Evolutionary conservation across 306 rosid species (phyloP), one percentile per base, ranked within the genome.

Genomic region (Calophaca sinica): DNA sequence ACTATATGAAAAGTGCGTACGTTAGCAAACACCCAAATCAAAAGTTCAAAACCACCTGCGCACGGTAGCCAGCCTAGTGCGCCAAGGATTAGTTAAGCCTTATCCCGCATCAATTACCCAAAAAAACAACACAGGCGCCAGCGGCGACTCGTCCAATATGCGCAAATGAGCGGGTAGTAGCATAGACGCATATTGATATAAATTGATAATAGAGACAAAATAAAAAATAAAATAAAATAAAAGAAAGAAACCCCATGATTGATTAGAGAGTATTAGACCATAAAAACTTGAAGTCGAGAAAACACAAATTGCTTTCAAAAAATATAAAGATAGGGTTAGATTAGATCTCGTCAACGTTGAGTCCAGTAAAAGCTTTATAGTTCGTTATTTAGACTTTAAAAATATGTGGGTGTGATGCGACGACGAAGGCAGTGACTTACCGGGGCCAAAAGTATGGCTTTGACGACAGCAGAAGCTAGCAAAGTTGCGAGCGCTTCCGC

Each of bases 401-500:
- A 59, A 11, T 8, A 57, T 10, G 0, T n/a, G 44, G 2, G 36
- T 20, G 14, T 61, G 68, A 62, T 14, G 38, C 7, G 3, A 28
- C 12, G 42, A 39, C 0, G 59, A 48, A 53, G 63, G 7, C 4
- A 71, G 53, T 1, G 5, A 81, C 87, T 85, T 81, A 90, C 97
- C 86, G 82, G 81, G 64, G 74, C 87, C 81, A 85, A 68, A 38
- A 85, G 89, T 29, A 85, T 85, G 82, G 82, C 69, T 77, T 84
- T 87, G 80, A 92, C 73, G 75, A 92, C 78, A 79, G 91, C 84
- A 60, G 96, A 85, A 68, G 84, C 74, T n/a, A 92, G 72, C 81
- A 88, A 65, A 75, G 90, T 83, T 5, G 79, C 81, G 15, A 90
- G 62, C 7, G 83, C 88, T 45, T 88, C 88, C 72, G 63, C 80